These are phyloP conservation scores for Didymella pomorum DNA, from an alignment of 2,329 filamentous ascomycete species.

Conservation along the genomic window DNA sequence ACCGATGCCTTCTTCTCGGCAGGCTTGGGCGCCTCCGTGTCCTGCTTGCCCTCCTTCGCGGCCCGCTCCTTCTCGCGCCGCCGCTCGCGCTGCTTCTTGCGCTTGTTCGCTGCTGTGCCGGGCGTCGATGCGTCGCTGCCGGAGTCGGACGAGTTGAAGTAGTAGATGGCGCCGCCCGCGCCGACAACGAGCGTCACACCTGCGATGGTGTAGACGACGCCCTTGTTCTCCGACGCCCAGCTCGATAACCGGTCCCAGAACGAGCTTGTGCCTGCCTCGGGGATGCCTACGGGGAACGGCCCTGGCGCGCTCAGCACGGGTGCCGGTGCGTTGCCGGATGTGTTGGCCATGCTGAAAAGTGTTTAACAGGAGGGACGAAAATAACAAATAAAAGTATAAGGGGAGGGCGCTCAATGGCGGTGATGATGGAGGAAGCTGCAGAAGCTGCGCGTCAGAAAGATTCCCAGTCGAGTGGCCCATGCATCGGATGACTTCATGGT, in stretches of 20 bases:
- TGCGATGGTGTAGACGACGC: constrained; percentile 93
- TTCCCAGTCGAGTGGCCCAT: constrained; percentile 21
- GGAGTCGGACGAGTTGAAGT: constrained; percentile 66
- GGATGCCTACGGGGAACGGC: constrained; percentile 47
- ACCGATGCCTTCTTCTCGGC: constrained; percentile 49
- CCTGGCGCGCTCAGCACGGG: constrained; percentile 44
- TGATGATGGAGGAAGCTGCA: constrained; percentile 18
- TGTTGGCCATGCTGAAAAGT: constrained; percentile 43
- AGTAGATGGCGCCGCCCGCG: constrained; percentile 91
- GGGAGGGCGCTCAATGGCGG: constrained; percentile 29
- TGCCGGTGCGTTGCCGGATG: constrained; percentile 33
- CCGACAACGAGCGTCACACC: constrained; percentile 92
- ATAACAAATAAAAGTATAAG: constrained; percentile 7
- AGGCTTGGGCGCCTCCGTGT: constrained; percentile 46
- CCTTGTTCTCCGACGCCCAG: constrained; percentile 97
- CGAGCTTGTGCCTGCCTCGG: constrained; percentile 66
- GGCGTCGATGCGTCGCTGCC: constrained; percentile 52
- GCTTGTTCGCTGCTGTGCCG: constrained; percentile 59
- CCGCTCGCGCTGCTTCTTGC: constrained; percentile 88
- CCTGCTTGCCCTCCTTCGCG: constrained; percentile 55
- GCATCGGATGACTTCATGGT: constrained; percentile 20
- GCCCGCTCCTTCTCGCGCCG: constrained; percentile 82
- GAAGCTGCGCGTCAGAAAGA: constrained; percentile 20
- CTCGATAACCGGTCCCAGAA: constrained; percentile 88
- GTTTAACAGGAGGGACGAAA: constrained; percentile 19